These are phyloP conservation scores for Brassica napus DNA, from an alignment of 345 rosid species.

Conservation along the genomic window DNA sequence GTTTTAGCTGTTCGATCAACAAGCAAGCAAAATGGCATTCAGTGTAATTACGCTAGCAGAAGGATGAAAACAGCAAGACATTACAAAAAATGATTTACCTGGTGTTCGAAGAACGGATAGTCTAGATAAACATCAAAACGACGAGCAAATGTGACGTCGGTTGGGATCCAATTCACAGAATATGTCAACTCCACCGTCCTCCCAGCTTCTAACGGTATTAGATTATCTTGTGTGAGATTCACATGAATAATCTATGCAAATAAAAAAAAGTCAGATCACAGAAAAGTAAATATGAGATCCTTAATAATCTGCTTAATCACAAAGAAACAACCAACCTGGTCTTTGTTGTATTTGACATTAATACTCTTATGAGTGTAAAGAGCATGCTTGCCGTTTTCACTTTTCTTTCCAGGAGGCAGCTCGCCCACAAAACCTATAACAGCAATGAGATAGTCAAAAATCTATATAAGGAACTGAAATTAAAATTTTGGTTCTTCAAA, in stretches of 20 bases:
- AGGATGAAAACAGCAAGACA: constrained; percentile 2
- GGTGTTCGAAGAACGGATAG: constrained; percentile 94
- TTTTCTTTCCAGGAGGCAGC: constrained; percentile 68
- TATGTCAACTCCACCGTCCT: constrained; percentile 68
- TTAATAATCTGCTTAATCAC: not conserved
- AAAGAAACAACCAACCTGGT: constrained; percentile 63
- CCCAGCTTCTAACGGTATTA: constrained; percentile 73
- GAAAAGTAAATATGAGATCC: not conserved
- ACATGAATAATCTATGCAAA: constrained; percentile 79
- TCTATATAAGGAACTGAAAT: not conserved
- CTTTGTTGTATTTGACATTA: constrained; percentile 66
- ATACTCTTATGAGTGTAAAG: constrained; percentile 83
- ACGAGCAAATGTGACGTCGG: constrained; percentile 73
- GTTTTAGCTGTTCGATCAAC: not conserved
- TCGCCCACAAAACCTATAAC: constrained; percentile 85
- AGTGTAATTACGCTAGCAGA: constrained; percentile 5
- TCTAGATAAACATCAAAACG: constrained; percentile 97
- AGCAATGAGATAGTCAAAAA: constrained; percentile 15
- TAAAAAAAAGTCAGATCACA: not conserved
- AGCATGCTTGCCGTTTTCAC: constrained; percentile 68
- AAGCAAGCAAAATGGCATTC: not conserved
- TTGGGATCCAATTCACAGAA: constrained; percentile 74
- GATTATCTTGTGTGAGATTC: constrained; percentile 74
- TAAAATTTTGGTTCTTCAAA: not conserved
- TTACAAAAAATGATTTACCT: constrained; percentile 48